Percentiles rank a stretch among this genome's conserved stretches.
Evolutionary conservation across 495 filamentous ascomycete genomes (phyloP).

Genomic region (Xylaria curta): DNA sequence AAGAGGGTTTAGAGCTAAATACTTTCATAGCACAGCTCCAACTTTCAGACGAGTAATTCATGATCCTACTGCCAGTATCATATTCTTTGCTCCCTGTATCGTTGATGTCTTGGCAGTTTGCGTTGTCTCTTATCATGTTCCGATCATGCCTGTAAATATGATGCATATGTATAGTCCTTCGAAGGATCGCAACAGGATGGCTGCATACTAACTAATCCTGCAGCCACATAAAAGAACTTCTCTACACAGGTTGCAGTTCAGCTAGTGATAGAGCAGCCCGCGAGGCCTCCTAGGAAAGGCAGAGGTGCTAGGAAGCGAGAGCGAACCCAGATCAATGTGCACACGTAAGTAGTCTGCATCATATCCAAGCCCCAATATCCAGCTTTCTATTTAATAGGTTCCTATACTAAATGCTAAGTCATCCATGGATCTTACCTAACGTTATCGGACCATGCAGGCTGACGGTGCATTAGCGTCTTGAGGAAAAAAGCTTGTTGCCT

Average conservation of each 20-base stretch:
- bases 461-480: background rate
- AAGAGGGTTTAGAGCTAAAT: background rate
- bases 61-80: background rate
- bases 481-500: conserved; percentile 9
- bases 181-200: background rate
- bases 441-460: background rate
- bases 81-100: background rate
- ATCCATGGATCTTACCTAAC: conserved; percentile 1
- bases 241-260: background rate
- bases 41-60: background rate
- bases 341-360: background rate
- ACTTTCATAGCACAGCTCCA: background rate
- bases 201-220: background rate
- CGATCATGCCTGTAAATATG: background rate
- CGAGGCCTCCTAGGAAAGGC: conserved; percentile 6
- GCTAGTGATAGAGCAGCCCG: background rate
- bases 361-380: background rate
- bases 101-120: background rate
- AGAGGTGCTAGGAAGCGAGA: background rate
- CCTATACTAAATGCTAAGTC: conserved; percentile 2
- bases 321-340: background rate
- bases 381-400: background rate
- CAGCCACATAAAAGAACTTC: background rate
- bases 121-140: background rate
- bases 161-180: background rate